Base-by-base conservation (phyloP, 108 stramenopile genomes). In the Cylindrotheca closterium region DNA sequence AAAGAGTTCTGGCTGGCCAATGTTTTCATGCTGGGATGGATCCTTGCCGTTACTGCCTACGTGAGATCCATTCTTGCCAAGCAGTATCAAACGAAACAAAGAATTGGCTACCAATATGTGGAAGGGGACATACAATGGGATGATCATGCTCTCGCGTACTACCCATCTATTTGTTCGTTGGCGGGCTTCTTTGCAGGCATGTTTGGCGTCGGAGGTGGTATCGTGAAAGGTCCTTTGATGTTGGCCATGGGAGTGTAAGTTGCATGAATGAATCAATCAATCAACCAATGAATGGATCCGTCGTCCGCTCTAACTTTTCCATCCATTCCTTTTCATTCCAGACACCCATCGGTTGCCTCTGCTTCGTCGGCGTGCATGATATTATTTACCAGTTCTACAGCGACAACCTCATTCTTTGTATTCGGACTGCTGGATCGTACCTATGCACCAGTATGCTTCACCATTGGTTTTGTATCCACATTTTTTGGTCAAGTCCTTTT, bases 151-250 rank as follows among this genome's bases (percentile, higher is more conserved):
- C 95, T 96, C 2, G 62, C 96, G 18, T 63, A 91, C 12, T 98
- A 96, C 69, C 98, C 98, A 0, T 34, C 71, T 5, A 63, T 98
- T 33, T 96, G 95, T 48, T 84, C 86, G 53, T 57, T 96, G 5
- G 98, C 98, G 22, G 98, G 98, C 1, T 83, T 97, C 69, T 92
- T 89, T 71, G 98, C 96, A 4, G 98, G 98, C 7, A 84, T 97
- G 91, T 97, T 96, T 65, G 98, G 96, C 5, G 75, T 98, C 0
- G 75, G 94, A 2, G 96, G 97, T 26, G 95, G 94, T 28, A 96
- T 98, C 61, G 90, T 96, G 25, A 96, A 98, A 73, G 96, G 96
- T 3, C 96, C 96, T 1, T 83, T 96, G 26, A 95, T 97, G 96
- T 82, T 97, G 25, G 91, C 92, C 47, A 93, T 95, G 91, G 92